Conservation (phyloP, 202 grass and related monocot genomes). For the Cymbopogon flexuosus region DNA sequence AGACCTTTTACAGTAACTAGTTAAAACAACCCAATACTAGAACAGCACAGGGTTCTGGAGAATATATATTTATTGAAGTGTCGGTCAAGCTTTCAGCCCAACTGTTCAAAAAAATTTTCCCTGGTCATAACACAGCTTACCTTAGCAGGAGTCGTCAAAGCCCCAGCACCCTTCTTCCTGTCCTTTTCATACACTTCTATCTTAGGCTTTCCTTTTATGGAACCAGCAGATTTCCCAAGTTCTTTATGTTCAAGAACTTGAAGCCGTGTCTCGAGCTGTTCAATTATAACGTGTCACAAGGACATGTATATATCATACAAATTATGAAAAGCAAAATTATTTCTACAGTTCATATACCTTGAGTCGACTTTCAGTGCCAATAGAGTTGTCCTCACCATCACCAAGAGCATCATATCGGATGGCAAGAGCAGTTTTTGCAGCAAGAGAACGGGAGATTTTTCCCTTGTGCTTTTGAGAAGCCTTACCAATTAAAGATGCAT, state of each 20-base stretch:
- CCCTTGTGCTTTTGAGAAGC: constrained; percentile 70
- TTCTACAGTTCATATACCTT: constrained; percentile 47
- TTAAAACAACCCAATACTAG: not conserved
- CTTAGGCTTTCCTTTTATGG: constrained; percentile 70
- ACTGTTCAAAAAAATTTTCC: not conserved
- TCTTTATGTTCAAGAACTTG: constrained; percentile 59
- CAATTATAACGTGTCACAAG: not conserved
- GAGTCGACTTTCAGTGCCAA: constrained; percentile 59
- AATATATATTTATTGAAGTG: not conserved
- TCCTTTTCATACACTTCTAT: constrained; percentile 84
- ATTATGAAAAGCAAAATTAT: not conserved
- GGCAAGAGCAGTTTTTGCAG: constrained; percentile 67
- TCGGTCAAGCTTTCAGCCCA: not conserved
- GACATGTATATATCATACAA: not conserved
- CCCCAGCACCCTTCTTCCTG: constrained; percentile 61
- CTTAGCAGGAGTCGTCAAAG: constrained; percentile 67
- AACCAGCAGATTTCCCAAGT: constrained; percentile 57
- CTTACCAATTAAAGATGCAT: constrained; percentile 84
- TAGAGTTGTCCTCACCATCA: constrained; percentile 55
- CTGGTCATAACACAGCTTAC: constrained; percentile 28
- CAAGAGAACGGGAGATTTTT: constrained; percentile 75
- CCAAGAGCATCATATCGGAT: constrained; percentile 78
- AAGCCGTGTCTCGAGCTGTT: constrained; percentile 67
- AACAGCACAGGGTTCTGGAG: not conserved
- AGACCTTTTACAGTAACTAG: not conserved